Percentiles rank a stretch among this genome's conserved stretches.
phyloP scores from a whole-genome alignment of 768 basidiomycete species.

The Sporobolomyces roseus region DNA sequence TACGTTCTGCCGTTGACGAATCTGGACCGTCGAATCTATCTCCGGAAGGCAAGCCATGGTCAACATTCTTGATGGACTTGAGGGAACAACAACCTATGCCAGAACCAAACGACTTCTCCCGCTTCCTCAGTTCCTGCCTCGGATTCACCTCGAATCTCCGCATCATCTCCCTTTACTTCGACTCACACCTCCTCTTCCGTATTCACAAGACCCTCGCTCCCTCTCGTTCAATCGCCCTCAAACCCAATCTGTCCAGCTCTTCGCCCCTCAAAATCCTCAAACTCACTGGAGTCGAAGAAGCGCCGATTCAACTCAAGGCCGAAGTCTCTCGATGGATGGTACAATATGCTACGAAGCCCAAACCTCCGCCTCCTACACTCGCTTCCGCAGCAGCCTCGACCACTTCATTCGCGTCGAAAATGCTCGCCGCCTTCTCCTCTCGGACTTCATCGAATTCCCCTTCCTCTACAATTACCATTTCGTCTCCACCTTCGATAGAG shows the following conservation, averaged over 20 bases:
- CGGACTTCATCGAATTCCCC: not conserved
- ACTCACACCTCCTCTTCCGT: constrained; percentile 66
- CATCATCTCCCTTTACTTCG: constrained; percentile 74
- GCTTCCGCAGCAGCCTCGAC: constrained; percentile 47
- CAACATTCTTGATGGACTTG: constrained; percentile 81
- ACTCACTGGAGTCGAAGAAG: constrained; percentile 28
- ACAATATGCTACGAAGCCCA: constrained; percentile 56
- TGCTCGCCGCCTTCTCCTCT: constrained; percentile 50
- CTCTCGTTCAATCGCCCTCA: constrained; percentile 59
- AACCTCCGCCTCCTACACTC: constrained; percentile 49
- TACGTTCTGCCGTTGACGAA: constrained; percentile 45
- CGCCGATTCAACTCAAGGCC: constrained; percentile 72
- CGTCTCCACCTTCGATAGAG: constrained; percentile 17
- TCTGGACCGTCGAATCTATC: constrained; percentile 26
- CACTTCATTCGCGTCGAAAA: constrained; percentile 48
- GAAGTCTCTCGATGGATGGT: constrained; percentile 75
- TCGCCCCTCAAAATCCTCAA: constrained; percentile 28
- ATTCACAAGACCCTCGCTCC: constrained; percentile 62
- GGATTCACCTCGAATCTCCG: constrained; percentile 83
- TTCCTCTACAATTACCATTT: constrained; percentile 1
- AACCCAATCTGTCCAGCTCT: constrained; percentile 5
- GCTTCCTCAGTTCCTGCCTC: constrained; percentile 75
- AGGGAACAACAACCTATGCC: constrained; percentile 77
- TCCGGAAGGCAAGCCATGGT: constrained; percentile 59
- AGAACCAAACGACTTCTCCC: constrained; percentile 70